phyloP scores from a whole-genome alignment of 2,329 filamentous ascomycete species.

The Trichocomaceae sp. region DNA sequence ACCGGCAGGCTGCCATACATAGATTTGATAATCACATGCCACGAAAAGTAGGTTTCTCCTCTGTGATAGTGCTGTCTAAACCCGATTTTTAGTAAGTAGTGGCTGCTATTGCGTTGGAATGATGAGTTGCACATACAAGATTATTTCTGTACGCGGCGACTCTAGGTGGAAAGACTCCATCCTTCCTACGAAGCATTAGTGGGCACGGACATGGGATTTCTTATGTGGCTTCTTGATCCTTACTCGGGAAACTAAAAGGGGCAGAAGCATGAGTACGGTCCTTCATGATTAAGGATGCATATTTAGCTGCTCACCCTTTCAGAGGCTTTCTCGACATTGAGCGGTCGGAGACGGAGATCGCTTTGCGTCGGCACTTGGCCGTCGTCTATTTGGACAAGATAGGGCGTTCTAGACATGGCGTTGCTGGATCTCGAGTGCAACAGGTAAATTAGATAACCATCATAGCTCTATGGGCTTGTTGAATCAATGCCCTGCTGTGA shows the following conservation, averaged over 20 bases:
- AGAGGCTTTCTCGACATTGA: slow-evolving; percentile 28
- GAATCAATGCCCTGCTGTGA: not conserved
- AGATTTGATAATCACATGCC: slow-evolving; percentile 34
- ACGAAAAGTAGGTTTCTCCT: slow-evolving; percentile 43
- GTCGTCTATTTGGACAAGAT: slow-evolving; percentile 6
- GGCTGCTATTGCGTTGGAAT: not conserved
- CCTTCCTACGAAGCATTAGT: slow-evolving; percentile 20
- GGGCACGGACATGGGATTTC: not conserved
- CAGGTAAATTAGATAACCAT: not conserved
- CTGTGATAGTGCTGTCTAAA: slow-evolving; percentile 41
- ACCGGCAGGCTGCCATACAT: slow-evolving; percentile 41
- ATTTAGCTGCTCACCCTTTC: slow-evolving; percentile 27
- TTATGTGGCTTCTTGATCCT: not conserved
- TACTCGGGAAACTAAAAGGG: slow-evolving; percentile 23
- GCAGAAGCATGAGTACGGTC: not conserved
- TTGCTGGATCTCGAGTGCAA: not conserved
- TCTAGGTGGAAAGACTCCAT: slow-evolving; percentile 24
- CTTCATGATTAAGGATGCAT: not conserved
- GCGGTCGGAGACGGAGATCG: slow-evolving; percentile 21
- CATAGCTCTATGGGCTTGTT: not conserved
- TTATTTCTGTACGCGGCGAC: slow-evolving; percentile 40
- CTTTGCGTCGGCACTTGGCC: slow-evolving; percentile 4
- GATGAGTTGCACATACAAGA: slow-evolving; percentile 25
- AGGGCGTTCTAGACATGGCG: slow-evolving; percentile 5
- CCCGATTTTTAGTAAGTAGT: not conserved